A percentile compares a stretch with the other conserved stretches of the same genome.
Evolutionary conservation across 2,329 filamentous ascomycete genomes (phyloP).

Genomic region (Thelonectria rubi): DNA sequence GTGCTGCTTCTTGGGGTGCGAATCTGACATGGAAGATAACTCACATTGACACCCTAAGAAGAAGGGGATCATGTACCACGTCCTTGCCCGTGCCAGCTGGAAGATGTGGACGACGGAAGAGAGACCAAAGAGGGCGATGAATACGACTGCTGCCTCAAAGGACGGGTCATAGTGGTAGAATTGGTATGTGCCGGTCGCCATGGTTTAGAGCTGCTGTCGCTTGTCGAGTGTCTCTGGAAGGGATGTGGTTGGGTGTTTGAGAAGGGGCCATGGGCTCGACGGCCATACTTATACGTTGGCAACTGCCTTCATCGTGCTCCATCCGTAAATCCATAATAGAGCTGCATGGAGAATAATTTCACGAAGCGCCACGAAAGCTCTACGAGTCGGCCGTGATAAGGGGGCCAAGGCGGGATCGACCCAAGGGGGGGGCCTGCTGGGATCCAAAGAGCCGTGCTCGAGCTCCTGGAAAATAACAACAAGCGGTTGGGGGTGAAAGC

Average conservation of each 20-base stretch:
- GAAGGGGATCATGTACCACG: slow-evolving; percentile 50
- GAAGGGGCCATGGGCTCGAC: too few relatives aligned
- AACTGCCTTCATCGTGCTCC: background rate
- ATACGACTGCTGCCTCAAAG: background rate
- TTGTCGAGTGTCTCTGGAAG: too few relatives aligned
- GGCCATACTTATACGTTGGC: too few relatives aligned
- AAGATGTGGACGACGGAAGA: background rate
- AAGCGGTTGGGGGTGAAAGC: too few relatives aligned
- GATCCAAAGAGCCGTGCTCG: too few relatives aligned
- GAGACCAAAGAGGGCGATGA: background rate
- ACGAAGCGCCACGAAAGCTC: background rate
- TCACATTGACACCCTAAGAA: slow-evolving; percentile 57
- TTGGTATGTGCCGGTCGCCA: too few relatives aligned
- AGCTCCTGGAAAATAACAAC: too few relatives aligned
- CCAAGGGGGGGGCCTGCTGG: too few relatives aligned
- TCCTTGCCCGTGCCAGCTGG: background rate
- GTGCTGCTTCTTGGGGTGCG: background rate
- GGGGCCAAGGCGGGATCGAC: too few relatives aligned
- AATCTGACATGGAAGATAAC: slow-evolving; percentile 6
- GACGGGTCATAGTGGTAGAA: slow-evolving; percentile 12
- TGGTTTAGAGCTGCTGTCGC: too few relatives aligned
- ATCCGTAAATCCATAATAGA: background rate
- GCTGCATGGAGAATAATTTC: background rate
- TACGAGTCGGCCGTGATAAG: too few relatives aligned
- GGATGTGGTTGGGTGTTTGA: too few relatives aligned